phyloP scores from a whole-genome alignment of 768 basidiomycete species.

The Pleurotus eryngii region DNA sequence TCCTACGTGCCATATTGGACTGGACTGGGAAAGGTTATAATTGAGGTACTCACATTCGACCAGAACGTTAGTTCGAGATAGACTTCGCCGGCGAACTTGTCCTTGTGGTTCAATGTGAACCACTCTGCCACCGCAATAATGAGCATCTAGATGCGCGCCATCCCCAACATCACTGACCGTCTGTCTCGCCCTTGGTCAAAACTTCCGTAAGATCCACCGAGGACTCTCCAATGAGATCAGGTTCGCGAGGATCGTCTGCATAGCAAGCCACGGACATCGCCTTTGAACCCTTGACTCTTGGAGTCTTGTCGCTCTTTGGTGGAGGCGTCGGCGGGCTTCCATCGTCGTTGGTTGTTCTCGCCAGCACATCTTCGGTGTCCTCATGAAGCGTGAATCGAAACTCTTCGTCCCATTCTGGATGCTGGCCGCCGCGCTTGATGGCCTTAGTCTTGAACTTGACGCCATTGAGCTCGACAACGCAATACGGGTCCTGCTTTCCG shows the following conservation, averaged over 20 bases:
- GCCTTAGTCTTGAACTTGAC: conserved; percentile 87
- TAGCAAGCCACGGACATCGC: conserved; percentile 82
- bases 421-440: conserved; percentile 96
- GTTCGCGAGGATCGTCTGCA: conserved; percentile 94
- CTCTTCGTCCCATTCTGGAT: conserved; percentile 99
- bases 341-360: conserved; percentile 35
- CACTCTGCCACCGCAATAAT: conserved; percentile 59
- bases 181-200: conserved; percentile 92
- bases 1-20: conserved; percentile 44
- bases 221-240: conserved; percentile 91
- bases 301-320: conserved; percentile 52
- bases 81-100: conserved; percentile 92
- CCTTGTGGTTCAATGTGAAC: conserved; percentile 88
- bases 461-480: conserved; percentile 70
- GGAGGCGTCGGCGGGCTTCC: conserved; percentile 65
- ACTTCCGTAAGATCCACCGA: conserved; percentile 87
- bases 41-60: conserved; percentile 67
- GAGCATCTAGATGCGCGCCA: background rate
- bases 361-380: conserved; percentile 56
- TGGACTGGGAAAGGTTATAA: background rate
- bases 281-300: conserved; percentile 65
- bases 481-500: conserved; percentile 98
- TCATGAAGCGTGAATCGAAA: conserved; percentile 88
- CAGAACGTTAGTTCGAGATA: conserved; percentile 97
- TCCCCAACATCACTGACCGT: conserved; percentile 57